These are phyloP conservation scores for Meyerozyma athensensis DNA, from an alignment of 1,139 yeast species.

Conservation along the genomic window DNA sequence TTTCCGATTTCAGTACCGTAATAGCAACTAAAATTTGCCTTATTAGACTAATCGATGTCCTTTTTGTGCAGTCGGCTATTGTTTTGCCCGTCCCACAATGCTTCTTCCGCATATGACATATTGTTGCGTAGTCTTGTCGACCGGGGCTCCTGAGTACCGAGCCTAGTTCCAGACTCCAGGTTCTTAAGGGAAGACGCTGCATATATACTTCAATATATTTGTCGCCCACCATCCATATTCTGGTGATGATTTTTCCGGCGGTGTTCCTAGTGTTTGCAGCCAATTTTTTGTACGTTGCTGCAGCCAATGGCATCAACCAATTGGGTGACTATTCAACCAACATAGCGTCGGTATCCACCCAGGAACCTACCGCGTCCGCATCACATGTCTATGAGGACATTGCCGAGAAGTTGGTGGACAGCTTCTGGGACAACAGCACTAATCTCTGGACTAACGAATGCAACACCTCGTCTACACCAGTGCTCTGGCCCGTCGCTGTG, in stretches of 20 bases:
- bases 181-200: too few species aligned
- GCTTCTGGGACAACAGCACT: not conserved
- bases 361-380: conserved; percentile 1
- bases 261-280: not conserved
- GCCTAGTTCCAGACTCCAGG: too few species aligned
- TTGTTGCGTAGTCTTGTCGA: too few species aligned
- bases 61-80: not conserved
- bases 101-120: not conserved
- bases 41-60: not conserved
- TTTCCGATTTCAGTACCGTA: not conserved
- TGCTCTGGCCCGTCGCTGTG: conserved; percentile 13
- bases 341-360: conserved; percentile 14
- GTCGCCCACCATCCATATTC: too few species aligned
- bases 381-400: not conserved
- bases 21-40: not conserved
- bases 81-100: not conserved
- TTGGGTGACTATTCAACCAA: conserved; percentile 12
- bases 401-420: not conserved
- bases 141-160: too few species aligned
- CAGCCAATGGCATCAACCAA: conserved; percentile 7
- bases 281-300: conserved; percentile 17
- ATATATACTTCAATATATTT: too few species aligned
- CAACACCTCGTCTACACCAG: conserved; percentile 5
- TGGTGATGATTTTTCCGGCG: too few species aligned
- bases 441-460: not conserved